Evolutionary conservation across 2,329 filamentous ascomycete genomes (phyloP).

Genomic region (Onygenales sp.): DNA sequence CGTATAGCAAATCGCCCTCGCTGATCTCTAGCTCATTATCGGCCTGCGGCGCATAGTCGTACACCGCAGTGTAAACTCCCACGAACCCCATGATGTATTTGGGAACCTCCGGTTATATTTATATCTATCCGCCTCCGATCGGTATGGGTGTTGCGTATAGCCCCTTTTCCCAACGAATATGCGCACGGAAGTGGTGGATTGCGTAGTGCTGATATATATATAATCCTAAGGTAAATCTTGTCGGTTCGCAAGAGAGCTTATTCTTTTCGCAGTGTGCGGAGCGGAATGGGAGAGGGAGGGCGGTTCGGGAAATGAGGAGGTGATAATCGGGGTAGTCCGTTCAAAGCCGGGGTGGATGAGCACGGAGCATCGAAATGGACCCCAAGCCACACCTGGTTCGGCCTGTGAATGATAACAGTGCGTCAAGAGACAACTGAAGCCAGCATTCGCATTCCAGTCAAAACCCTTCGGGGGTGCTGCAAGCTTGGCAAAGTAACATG

Average conservation of each 20-base stretch:
- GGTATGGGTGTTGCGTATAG: background rate
- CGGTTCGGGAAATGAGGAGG: too few relatives aligned
- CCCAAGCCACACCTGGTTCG: too few relatives aligned
- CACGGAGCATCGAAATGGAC: background rate
- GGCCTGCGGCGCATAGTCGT: slow-evolving; percentile 83
- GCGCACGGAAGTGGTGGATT: background rate
- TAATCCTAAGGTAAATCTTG: background rate
- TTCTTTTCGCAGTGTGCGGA: too few relatives aligned
- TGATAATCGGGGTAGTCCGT: background rate
- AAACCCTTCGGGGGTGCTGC: too few relatives aligned
- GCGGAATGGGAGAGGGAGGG: too few relatives aligned
- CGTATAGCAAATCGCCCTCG: slow-evolving; percentile 81
- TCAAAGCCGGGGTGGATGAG: background rate
- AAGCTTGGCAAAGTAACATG: too few relatives aligned
- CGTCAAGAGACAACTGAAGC: too few relatives aligned
- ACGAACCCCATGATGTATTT: slow-evolving; percentile 67
- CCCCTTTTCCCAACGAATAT: background rate
- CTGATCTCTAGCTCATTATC: slow-evolving; percentile 75
- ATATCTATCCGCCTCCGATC: background rate
- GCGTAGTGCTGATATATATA: background rate
- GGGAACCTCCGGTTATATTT: slow-evolving; percentile 5
- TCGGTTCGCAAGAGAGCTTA: too few relatives aligned
- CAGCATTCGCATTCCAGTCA: too few relatives aligned
- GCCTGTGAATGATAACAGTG: too few relatives aligned
- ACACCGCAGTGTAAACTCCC: slow-evolving; percentile 81